Evolutionary conservation across 495 filamentous ascomycete species (phyloP), one percentile per base, ranked within the genome.

Genomic region (Jackrogersella multiformis): DNA sequence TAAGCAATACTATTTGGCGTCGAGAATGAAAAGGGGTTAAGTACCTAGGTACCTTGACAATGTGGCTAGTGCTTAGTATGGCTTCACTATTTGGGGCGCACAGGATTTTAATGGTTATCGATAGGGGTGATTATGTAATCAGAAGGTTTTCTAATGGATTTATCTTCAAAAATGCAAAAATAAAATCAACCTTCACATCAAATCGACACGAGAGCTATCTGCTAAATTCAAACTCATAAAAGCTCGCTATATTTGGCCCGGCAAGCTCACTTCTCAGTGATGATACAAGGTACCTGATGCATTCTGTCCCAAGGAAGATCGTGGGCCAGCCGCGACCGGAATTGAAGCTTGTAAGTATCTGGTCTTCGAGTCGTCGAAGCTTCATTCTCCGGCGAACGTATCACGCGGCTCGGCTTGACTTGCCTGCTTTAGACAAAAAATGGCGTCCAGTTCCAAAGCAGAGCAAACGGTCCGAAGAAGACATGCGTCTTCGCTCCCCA

Each of bases 341-440:
- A 15, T 57, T 68, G 52, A 69, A 57, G 55, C 52, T 67, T 56
- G 34, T 41, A 16, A 36, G 44, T 15, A 10, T 39, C 7, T 64
- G 66, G 56, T 52, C 42, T 56, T 18, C 36, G 35, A 42, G 36
- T 26, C 48, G 41, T 42, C 38, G 16, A 64, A 35, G 26, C 45
- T 56, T 55, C 56, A 34, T 54, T 49, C 15, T 58, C 10, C 68
- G 58, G 20, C 74, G 72, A 64, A 16, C 58, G 41, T 77, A 78
- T 60, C 75, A 76, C 15, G 73, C 73, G 12, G 68, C 69, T 28
- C 81, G 73, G 61, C 84, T 93, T 24, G 83, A 92, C 66, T 81
- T 94, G 16, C 78, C 80, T 1, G 81, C 82, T 7, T 77, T 95
- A 24, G 91, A 93, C 66, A 75, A 76, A 57, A 93, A 93, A 89